Evolutionary conservation across 2,329 filamentous ascomycete species (phyloP).

Genomic region (Mycosphaerelloides madeirae): DNA sequence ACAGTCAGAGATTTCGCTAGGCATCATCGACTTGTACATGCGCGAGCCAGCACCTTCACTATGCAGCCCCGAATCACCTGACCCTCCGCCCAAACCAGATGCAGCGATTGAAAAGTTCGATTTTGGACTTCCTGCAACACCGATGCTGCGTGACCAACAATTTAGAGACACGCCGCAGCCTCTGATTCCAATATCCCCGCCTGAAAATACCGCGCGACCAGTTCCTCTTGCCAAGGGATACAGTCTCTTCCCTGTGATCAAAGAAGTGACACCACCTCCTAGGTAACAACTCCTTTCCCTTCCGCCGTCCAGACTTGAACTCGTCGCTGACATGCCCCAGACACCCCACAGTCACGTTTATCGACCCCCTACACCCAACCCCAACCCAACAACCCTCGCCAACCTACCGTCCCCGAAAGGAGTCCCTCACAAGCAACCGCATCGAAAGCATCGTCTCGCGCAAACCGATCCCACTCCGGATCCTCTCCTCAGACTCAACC

Average conservation of each 20-base stretch:
- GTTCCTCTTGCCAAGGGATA: conserved; percentile 18
- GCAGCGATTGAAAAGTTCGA: conserved; percentile 28
- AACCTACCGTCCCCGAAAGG: conserved; percentile 25
- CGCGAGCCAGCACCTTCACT: conserved; percentile 19
- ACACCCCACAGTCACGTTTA: background rate
- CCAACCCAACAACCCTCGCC: conserved; percentile 11
- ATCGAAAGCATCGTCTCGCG: conserved; percentile 24
- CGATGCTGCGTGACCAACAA: conserved; percentile 6
- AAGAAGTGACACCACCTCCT: conserved; percentile 19
- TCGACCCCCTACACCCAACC: conserved; percentile 3
- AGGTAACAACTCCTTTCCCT: conserved; percentile 1
- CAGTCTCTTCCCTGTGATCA: conserved; percentile 26
- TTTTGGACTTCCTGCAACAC: conserved; percentile 23
- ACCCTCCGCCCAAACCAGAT: conserved; percentile 20
- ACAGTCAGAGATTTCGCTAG: conserved; percentile 29
- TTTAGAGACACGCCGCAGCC: conserved; percentile 2
- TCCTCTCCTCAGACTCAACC: conserved; percentile 20
- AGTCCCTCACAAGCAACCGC: conserved; percentile 24
- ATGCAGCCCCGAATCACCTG: conserved; percentile 18
- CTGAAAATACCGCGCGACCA: conserved; percentile 5
- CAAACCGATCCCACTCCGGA: conserved; percentile 20
- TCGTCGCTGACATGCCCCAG: background rate
- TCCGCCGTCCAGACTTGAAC: background rate
- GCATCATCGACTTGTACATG: conserved; percentile 31
- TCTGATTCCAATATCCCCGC: conserved; percentile 15